A percentile compares a stretch with the other conserved stretches of the same genome.
These are phyloP conservation scores for Lavandula angustifolia DNA, from an alignment of 257 asterid genomes.

Conservation along the genomic window DNA sequence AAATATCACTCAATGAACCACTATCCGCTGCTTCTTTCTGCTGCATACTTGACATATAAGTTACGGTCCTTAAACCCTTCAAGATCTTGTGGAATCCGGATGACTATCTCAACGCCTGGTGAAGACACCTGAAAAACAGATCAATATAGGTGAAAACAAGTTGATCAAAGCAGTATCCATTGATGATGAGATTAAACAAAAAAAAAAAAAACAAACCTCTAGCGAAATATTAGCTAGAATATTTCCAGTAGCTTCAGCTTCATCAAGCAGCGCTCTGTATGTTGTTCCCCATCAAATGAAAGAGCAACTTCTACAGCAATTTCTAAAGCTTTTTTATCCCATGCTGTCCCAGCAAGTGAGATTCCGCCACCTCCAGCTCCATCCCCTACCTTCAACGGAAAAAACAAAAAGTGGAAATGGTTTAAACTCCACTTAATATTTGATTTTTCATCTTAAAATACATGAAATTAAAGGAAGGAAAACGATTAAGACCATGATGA, in stretches of 20 bases:
- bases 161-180: background rate
- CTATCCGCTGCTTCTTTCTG: constrained; percentile 42
- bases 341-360: constrained; percentile 67
- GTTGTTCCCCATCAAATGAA: constrained; percentile 68
- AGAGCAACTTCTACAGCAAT: constrained; percentile 76
- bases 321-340: constrained; percentile 74
- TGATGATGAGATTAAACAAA: constrained; percentile 13
- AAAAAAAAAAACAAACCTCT: constrained; percentile 56
- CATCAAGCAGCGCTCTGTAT: constrained; percentile 66
- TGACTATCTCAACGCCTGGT: constrained; percentile 80
- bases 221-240: constrained; percentile 62
- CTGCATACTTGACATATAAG: constrained; percentile 63
- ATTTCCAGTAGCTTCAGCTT: constrained; percentile 63
- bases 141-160: constrained; percentile 11
- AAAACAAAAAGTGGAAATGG: constrained; percentile 9
- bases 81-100: constrained; percentile 76
- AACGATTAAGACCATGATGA: background rate
- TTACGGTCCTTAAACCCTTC: constrained; percentile 84
- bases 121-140: constrained; percentile 68
- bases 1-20: constrained; percentile 59
- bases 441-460: background rate
- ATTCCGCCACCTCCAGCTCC: constrained; percentile 93
- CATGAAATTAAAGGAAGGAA: background rate
- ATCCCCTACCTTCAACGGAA: constrained; percentile 64
- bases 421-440: constrained; percentile 1